Percentiles rank a stretch among this genome's conserved stretches.
Evolutionary conservation across 805 yeast genomes (phyloP).

Genomic region (Pichia exigua): DNA sequence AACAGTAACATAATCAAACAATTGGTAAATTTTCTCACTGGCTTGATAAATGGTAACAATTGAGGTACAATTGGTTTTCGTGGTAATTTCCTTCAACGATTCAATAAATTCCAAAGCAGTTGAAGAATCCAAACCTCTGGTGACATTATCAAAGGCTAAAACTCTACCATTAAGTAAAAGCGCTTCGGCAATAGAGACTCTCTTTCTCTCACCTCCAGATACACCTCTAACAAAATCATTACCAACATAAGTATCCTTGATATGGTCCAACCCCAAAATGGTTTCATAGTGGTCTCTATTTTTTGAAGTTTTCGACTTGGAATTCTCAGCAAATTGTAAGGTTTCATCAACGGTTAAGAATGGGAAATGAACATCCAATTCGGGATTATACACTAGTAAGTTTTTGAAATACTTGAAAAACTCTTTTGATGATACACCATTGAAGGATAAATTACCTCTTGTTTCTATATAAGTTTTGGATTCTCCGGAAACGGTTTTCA

Average conservation of each 20-base stretch:
- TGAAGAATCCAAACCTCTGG: slow-evolving; percentile 67
- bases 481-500: slow-evolving; percentile 39
- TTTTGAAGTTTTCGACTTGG: slow-evolving; percentile 42
- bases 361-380: slow-evolving; percentile 50
- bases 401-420: slow-evolving; percentile 39
- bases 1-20: slow-evolving; percentile 57
- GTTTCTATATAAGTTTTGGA: slow-evolving; percentile 30
- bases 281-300: slow-evolving; percentile 43
- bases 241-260: slow-evolving; percentile 57
- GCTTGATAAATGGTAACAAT: slow-evolving; percentile 64
- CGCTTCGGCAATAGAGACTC: slow-evolving; percentile 64
- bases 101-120: slow-evolving; percentile 61
- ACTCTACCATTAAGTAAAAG: slow-evolving; percentile 45
- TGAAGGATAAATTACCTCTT: slow-evolving; percentile 37
- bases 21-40: slow-evolving; percentile 52
- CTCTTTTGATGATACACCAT: slow-evolving; percentile 39
- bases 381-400: slow-evolving; percentile 46
- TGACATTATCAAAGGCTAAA: slow-evolving; percentile 62
- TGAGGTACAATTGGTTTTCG: slow-evolving; percentile 46
- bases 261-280: slow-evolving; percentile 50
- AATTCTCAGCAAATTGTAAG: slow-evolving; percentile 43
- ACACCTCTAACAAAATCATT: slow-evolving; percentile 64
- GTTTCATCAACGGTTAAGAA: slow-evolving; percentile 47
- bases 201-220: slow-evolving; percentile 67
- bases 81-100: slow-evolving; percentile 52